Evolutionary conservation across 129 eudicot genomes (phyloP), one percentile per base, ranked within the genome.

Genomic region (Lonicera japonica): DNA sequence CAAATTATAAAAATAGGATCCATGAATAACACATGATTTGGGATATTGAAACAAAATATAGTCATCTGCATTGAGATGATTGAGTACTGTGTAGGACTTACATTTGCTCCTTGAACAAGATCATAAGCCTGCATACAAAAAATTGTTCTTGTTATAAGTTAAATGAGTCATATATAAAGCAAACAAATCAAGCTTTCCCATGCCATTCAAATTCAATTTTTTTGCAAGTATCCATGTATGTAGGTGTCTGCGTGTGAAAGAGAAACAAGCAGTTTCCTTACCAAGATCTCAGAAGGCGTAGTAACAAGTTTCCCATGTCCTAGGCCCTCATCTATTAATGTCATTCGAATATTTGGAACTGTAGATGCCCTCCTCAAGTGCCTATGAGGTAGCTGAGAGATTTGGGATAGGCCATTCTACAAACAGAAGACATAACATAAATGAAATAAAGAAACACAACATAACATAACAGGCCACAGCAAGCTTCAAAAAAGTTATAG

Each of bases 61-160:
- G 25, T 0, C 54, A 22, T 61, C 43, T 4, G 39, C 6, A 24
- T 29, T 25, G 20, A 70, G 45, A 51, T 55, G 53, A 52, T 34
- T 3, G 46, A 43, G n/a, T 60, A 58, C 59, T 46, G 61, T 50
- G 55, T 56, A 61, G 54, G 22, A 89, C 97, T 90, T 85, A 90
- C 97, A 71, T 68, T 77, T 29, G 80, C 79, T 71, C 97, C 97
- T 79, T 90, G 97, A 65, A 90, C 95, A 81, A 90, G 92, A 65
- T 90, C 88, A 71, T 86, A 90, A 11, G 95, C 95, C 97, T 90
- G 86, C 89, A 86, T 21, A 69, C 50, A 65, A 57, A 76, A n/a
- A 73, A 29, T 50, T 36, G 69, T 56, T 22, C 36, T 29, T 29
- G 36, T 53, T 22, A 40, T 48, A 56, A 66, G 54, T 80, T 20